Evolutionary conservation across 176 grass and related monocot species (phyloP).

Genomic region (Alopecurus myosuroides): DNA sequence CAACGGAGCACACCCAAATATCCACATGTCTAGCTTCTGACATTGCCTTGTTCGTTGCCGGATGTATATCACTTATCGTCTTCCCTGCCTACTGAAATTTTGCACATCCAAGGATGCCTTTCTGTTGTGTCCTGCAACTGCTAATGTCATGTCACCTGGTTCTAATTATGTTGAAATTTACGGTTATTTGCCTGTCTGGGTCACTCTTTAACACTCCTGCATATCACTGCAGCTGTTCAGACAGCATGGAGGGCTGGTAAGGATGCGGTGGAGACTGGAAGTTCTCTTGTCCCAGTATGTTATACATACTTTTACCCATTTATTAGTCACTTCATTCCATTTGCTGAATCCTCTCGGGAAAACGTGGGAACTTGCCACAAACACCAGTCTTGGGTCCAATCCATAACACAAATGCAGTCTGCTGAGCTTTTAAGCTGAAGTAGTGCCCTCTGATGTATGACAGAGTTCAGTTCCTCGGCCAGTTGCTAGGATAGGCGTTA

Average conservation of each 20-base stretch:
- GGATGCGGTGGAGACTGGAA: slow-evolving; percentile 54
- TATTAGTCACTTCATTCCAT: neutral
- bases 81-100: neutral
- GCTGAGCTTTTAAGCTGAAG: neutral
- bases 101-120: neutral
- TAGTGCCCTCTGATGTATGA: neutral
- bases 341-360: neutral
- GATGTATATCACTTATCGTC: neutral
- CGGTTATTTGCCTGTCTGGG: neutral
- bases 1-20: too few species aligned
- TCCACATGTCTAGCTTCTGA: neutral
- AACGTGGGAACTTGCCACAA: neutral
- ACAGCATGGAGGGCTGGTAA: slow-evolving; percentile 41
- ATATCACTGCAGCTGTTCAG: slow-evolving; percentile 48
- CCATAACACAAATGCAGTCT: neutral
- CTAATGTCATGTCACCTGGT: neutral
- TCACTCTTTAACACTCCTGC: neutral
- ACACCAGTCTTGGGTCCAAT: neutral
- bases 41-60: neutral
- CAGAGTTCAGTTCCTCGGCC: slow-evolving; percentile 84
- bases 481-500: slow-evolving; percentile 69
- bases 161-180: neutral
- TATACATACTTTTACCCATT: neutral
- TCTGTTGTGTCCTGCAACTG: neutral
- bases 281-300: slow-evolving; percentile 69